phyloP scores from a whole-genome alignment of 2,329 filamentous ascomycete genomes.

The Diaporthe humulicola region DNA sequence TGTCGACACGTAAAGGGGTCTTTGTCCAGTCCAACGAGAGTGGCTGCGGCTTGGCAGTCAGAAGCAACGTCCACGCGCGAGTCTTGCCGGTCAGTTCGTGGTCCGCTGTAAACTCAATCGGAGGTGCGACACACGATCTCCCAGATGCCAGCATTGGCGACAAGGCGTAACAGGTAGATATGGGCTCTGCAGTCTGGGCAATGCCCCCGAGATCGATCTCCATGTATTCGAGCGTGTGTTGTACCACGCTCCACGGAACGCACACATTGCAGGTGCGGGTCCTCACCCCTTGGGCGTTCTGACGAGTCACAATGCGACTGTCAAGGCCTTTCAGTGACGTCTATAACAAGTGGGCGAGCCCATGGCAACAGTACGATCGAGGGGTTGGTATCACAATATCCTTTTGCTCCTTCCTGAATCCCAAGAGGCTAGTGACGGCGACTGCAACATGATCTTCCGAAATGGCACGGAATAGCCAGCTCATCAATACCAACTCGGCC shows the following conservation, averaged over 20 bases:
- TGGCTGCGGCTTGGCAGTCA: not conserved
- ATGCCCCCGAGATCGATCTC: not conserved
- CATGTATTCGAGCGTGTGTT: not conserved
- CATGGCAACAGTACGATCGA: not conserved
- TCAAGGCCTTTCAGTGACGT: not conserved
- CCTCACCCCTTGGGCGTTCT: not conserved
- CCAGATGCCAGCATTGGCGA: not conserved
- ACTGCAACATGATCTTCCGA: constrained; percentile 7
- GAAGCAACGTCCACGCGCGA: not conserved
- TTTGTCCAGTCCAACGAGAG: not conserved
- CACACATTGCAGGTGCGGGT: constrained; percentile 3
- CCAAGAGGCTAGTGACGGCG: not conserved
- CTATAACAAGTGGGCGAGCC: not conserved
- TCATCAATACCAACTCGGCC: constrained; percentile 1
- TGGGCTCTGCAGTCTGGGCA: not conserved
- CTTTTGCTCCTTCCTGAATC: not conserved
- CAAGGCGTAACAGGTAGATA: not conserved
- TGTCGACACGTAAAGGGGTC: not conserved
- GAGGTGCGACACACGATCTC: not conserved
- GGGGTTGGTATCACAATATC: not conserved
- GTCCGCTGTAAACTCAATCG: not conserved
- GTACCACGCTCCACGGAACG: constrained; percentile 2
- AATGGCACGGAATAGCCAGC: not conserved
- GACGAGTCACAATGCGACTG: constrained; percentile 2
- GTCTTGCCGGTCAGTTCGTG: not conserved